Percentiles rank a stretch among this genome's conserved stretches.
These are phyloP conservation scores for Umbelopsis sp. DNA, from an alignment of 192 early-diverging fungal genomes.

Conservation along the genomic window DNA sequence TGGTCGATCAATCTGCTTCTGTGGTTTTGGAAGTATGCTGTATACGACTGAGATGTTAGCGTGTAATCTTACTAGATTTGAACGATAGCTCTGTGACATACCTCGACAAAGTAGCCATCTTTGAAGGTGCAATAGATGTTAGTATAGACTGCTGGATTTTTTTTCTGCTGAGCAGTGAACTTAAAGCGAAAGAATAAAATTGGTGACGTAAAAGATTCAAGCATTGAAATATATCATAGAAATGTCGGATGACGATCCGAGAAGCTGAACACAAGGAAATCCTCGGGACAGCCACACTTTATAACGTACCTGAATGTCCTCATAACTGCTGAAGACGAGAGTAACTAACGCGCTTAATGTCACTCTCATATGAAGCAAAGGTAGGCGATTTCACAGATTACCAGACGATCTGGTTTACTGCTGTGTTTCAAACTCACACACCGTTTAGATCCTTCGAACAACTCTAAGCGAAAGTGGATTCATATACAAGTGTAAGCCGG, in stretches of 20 bases:
- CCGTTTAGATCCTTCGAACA: not conserved
- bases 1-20: constrained; percentile 25
- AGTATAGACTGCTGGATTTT: not conserved
- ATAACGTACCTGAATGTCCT: constrained; percentile 8
- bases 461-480: constrained; percentile 9
- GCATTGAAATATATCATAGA: not conserved
- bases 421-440: not conserved
- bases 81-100: not conserved
- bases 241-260: not conserved
- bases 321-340: not conserved
- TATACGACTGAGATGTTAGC: not conserved
- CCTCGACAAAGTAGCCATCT: constrained; percentile 20
- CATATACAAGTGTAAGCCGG: constrained; percentile 17
- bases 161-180: not conserved
- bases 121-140: not conserved
- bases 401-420: not conserved
- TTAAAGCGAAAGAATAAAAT: not conserved
- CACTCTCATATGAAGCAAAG: constrained; percentile 11
- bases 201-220: not conserved
- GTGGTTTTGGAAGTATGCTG: constrained; percentile 48
- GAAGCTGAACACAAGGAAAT: constrained; percentile 18
- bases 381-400: not conserved
- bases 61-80: not conserved
- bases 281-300: not conserved
- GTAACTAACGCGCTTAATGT: not conserved